Evolutionary conservation across 345 rosid genomes (phyloP), one percentile per base, ranked within the genome.

Genomic region (Citrus medica): DNA sequence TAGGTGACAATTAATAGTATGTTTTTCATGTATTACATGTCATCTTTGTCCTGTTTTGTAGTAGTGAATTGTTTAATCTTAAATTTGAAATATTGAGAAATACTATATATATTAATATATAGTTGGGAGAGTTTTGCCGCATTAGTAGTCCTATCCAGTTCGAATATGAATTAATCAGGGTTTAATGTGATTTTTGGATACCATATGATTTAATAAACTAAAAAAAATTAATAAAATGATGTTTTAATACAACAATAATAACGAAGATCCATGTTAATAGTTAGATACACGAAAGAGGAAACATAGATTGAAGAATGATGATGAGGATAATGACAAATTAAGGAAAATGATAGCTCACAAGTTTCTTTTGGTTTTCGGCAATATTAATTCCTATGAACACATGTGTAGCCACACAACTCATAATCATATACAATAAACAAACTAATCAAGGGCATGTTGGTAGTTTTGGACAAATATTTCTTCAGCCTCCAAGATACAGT

Each of bases 191-290:
- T 35, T 0, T 35, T 35, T 5, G 1, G 1, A 35, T 35, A 35
- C 7, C 1, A 35, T 0, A 1, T 35, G 0, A 35, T 5, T 35
- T 6, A 35, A 35, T 1, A n/a, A n/a, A n/a, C n/a, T n/a, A 35
- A 33, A 35, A 6, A 35, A 46, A 13, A 13, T 46, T 46, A 13
- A 46, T 4, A 60, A 60, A 14, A 10, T 0, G 25, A 60, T 60
- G 17, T 17, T 46, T 13, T 24, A 10, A n/a, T 60, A 25, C 32
- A 10, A 25, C 65, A n/a, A 9, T n/a, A 60, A 60, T 60, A 60
- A 17, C 9, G 40, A 32, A 30, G 38, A 32, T 64, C 14, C 7
- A 53, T 25, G n/a, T 1, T 64, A 64, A 64, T 32, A 4, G 14
- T 33, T 64, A 13, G 68, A 64, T 5, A 65, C 46, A 32, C 69